Conservation (phyloP, 192 early-diverging fungal species). For the Gonapodya sp. region DNA sequence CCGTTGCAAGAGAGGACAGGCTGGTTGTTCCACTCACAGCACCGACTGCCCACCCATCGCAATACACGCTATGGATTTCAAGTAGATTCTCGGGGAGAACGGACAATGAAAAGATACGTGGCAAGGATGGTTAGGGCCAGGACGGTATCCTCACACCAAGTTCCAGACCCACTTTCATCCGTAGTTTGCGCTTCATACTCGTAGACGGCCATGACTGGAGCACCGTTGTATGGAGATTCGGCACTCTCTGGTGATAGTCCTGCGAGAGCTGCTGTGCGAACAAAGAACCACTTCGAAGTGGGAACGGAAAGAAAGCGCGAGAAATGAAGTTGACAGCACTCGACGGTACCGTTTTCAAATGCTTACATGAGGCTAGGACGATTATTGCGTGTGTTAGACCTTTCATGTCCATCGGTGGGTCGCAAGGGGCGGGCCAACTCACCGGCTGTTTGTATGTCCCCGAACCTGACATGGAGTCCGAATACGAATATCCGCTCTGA, state of each 20-base stretch:
- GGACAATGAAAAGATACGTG: not conserved
- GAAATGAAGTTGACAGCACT: not conserved
- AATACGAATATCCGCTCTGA: no score
- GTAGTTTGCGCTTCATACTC: not conserved
- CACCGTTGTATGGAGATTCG: not conserved
- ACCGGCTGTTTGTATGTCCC: no score
- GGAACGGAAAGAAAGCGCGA: not conserved
- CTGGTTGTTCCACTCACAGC: not conserved
- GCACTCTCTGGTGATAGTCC: not conserved
- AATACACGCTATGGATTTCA: not conserved
- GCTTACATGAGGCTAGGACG: not conserved
- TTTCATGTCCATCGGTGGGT: no score
- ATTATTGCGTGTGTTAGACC: no score
- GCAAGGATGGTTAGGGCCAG: not conserved
- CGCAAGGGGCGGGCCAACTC: no score
- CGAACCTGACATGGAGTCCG: no score
- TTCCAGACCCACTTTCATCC: not conserved
- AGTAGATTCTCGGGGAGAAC: not conserved
- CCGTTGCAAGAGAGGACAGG: not conserved
- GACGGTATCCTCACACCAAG: not conserved
- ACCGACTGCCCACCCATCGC: not conserved
- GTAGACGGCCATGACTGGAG: not conserved
- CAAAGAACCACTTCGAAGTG: not conserved
- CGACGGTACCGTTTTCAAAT: no score
- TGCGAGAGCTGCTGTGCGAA: not conserved